Evolutionary conservation across 2,329 filamentous ascomycete species (phyloP), one percentile per base, ranked within the genome.

Genomic region (Arthrobotrys sphaeroides): DNA sequence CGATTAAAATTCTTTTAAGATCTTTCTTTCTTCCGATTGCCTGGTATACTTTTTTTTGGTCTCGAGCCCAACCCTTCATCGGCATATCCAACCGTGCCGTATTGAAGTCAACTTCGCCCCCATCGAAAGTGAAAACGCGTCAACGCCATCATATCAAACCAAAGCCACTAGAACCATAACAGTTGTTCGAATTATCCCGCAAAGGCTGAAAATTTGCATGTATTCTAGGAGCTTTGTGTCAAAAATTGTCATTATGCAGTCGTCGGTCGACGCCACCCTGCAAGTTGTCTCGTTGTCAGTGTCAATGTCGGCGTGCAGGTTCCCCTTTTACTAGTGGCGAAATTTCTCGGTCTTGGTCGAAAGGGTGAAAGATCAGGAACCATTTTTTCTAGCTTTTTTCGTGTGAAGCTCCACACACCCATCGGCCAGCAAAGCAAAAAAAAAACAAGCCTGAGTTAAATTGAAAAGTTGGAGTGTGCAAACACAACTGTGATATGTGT

Each of bases 191-290:
- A 55, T 38, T 55, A 12, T 24, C 47, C 33, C 9, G 7, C 28
- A 28, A 5, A 55, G 31, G 31, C 16, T 13, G 16, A 55, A 38
- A 38, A 38, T 1, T 6, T 55, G 51, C 51, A 22, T 24, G 9
- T 38, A 36, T 53, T 55, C 24, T 12, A 13, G 10, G 51, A 36
- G 18, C 51, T 16, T 55, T 38, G 31, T 55, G 31, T 38, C 51
- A 55, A 24, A 26, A 38, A 22, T 36, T 55, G 51, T 7, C 51
- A 36, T n/a, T 22, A 13, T 38, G 31, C 51, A 24, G 51, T 55
- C 31, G 51, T 55, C 31, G 51, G 51, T 55, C 51, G 51, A 55
- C 51, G 51, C 51, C 51, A 55, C 51, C 51, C n/a, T n/a, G n/a
- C n/a, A n/a, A n/a, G n/a, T n/a, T 55, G 51, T 38, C 47, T 49